Conservation (phyloP, 2,329 filamentous ascomycete species). For the Colletotrichum sp. region DNA sequence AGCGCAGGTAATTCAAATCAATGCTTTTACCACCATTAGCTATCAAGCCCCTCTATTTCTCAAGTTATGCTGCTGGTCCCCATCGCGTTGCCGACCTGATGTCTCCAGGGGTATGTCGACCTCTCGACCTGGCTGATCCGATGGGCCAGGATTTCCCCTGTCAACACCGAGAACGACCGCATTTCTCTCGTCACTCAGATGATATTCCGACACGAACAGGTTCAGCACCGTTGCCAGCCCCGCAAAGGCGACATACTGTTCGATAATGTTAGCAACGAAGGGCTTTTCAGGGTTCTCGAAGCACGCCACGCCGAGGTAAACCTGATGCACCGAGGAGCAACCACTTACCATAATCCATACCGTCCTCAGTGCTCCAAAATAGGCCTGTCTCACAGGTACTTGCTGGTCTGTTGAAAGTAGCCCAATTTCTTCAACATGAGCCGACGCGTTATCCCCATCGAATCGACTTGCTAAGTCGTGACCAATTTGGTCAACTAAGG, state of each 20-base stretch:
- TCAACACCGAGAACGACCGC: neutral
- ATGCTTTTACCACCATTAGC: neutral
- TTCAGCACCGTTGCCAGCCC: neutral
- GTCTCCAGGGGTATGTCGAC: neutral
- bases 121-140: neutral
- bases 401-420: conserved; percentile 13
- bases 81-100: neutral
- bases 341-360: conserved; percentile 34
- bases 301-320: neutral
- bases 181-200: neutral
- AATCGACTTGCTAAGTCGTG: neutral
- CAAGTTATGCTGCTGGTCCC: neutral
- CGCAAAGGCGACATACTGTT: neutral
- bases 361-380: conserved; percentile 26
- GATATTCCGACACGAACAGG: neutral
- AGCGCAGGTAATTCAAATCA: neutral
- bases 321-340: neutral
- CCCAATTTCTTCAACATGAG: neutral
- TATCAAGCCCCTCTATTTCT: neutral
- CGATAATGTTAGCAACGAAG: neutral
- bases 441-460: conserved; percentile 25
- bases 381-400: conserved; percentile 26
- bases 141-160: neutral
- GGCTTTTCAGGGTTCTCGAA: neutral
- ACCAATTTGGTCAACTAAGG: neutral